Percentiles rank a stretch among this genome's conserved stretches.
phyloP scores from a whole-genome alignment of 306 rosid genomes.

The Coriaria nepalensis region DNA sequence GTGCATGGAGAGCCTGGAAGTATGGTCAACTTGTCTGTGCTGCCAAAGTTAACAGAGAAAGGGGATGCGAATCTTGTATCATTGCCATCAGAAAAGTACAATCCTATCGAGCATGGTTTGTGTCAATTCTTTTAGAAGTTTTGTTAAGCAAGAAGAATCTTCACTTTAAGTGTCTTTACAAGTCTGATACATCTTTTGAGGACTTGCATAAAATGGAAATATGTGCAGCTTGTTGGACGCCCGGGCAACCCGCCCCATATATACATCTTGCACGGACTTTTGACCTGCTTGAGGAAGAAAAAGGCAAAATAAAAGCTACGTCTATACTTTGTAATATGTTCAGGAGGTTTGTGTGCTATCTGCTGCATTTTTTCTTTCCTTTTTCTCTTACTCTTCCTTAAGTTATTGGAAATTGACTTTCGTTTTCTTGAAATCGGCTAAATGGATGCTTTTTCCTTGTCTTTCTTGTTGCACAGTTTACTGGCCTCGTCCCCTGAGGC shows the following conservation, averaged over 20 bases:
- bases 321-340: constrained; percentile 88
- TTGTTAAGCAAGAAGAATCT: constrained; percentile 1
- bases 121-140: constrained; percentile 8
- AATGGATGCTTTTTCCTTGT: constrained; percentile 6
- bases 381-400: neutral
- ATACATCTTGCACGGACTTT: constrained; percentile 82
- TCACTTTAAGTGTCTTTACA: neutral
- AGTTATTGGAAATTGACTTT: neutral
- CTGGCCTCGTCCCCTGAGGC: constrained; percentile 73
- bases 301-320: constrained; percentile 80
- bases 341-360: constrained; percentile 51
- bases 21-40: constrained; percentile 26
- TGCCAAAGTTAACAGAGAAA: constrained; percentile 25
- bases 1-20: constrained; percentile 17
- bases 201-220: constrained; percentile 16
- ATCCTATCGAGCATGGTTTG: constrained; percentile 70
- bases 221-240: constrained; percentile 69
- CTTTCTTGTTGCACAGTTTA: constrained; percentile 38
- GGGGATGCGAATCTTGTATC: constrained; percentile 37
- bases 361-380: constrained; percentile 8
- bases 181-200: constrained; percentile 10
- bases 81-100: constrained; percentile 55
- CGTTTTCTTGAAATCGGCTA: neutral
- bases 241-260: constrained; percentile 78
- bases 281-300: constrained; percentile 65